Evolutionary conservation across 768 basidiomycete species (phyloP).

Genomic region (Rhodotorula toruloides): DNA sequence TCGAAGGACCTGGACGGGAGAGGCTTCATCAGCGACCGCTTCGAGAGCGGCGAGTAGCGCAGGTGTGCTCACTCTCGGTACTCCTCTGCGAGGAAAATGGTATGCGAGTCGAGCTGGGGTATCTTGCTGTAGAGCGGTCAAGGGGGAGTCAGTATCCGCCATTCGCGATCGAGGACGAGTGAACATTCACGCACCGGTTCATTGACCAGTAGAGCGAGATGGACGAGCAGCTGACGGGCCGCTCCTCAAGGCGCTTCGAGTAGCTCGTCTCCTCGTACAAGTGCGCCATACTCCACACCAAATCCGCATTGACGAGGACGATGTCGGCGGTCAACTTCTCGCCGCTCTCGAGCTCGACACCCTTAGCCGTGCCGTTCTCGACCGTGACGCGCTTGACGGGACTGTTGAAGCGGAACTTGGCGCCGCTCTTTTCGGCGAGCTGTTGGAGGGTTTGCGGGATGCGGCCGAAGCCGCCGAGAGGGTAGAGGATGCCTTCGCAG

Average conservation of each 20-base stretch:
- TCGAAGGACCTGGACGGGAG: conserved; percentile 44
- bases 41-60: too few species aligned
- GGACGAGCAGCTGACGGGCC: conserved; percentile 47
- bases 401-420: conserved; percentile 46
- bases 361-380: conserved; percentile 43
- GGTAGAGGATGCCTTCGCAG: conserved; percentile 47
- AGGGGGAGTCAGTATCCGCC: background rate
- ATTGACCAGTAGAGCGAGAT: conserved; percentile 52
- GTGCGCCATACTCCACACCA: conserved; percentile 49
- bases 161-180: too few species aligned
- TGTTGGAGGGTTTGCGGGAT: conserved; percentile 46
- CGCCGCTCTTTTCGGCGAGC: conserved; percentile 46
- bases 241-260: conserved; percentile 32
- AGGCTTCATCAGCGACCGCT: background rate
- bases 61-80: conserved; percentile 46
- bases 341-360: conserved; percentile 46
- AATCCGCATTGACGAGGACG: conserved; percentile 51
- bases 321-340: conserved; percentile 33
- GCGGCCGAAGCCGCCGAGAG: conserved; percentile 42
- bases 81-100: conserved; percentile 51
- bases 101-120: conserved; percentile 48
- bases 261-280: conserved; percentile 44
- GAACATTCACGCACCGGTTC: conserved; percentile 45
- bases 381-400: conserved; percentile 46
- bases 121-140: conserved; percentile 11